Evolutionary conservation across 768 basidiomycete species (phyloP).

Genomic region (Postia placenta): DNA sequence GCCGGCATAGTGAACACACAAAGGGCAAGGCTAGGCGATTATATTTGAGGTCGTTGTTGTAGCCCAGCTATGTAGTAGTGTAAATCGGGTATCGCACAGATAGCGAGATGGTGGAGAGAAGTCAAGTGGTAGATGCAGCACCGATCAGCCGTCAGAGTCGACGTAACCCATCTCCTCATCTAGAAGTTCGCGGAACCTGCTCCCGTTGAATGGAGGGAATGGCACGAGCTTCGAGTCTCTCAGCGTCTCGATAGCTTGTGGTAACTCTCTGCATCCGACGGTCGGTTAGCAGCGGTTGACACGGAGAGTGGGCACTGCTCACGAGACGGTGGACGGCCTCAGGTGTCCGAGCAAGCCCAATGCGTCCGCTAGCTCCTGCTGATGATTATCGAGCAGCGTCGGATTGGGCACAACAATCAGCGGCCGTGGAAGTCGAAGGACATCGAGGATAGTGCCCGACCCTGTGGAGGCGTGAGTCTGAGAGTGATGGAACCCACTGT

Average conservation of each 20-base stretch:
- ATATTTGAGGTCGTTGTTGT: background rate
- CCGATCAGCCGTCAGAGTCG: slow-evolving; percentile 16
- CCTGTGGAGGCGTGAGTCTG: slow-evolving; percentile 39
- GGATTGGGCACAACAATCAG: slow-evolving; percentile 89
- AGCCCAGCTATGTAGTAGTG: background rate
- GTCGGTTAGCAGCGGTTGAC: background rate
- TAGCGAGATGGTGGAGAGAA: slow-evolving; percentile 1
- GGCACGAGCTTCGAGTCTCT: slow-evolving; percentile 38
- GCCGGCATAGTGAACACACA: slow-evolving; percentile 7
- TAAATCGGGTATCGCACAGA: slow-evolving; percentile 11
- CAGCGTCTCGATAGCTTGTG: slow-evolving; percentile 46
- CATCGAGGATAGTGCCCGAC: slow-evolving; percentile 91
- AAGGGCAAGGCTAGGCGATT: too few relatives aligned
- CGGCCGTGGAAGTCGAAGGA: slow-evolving; percentile 64
- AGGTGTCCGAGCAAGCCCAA: slow-evolving; percentile 56
- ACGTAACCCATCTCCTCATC: slow-evolving; percentile 78
- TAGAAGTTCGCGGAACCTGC: slow-evolving; percentile 57
- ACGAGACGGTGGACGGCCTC: slow-evolving; percentile 51
- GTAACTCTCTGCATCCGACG: slow-evolving; percentile 38
- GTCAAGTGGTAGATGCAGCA: background rate
- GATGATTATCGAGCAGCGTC: slow-evolving; percentile 88
- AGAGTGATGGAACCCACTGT: background rate
- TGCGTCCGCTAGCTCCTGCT: slow-evolving; percentile 77
- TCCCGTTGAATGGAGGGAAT: slow-evolving; percentile 67
- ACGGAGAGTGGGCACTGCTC: slow-evolving; percentile 24